Conservation (phyloP, 208 protist genomes). For the Trypanosoma conorhini region DNA sequence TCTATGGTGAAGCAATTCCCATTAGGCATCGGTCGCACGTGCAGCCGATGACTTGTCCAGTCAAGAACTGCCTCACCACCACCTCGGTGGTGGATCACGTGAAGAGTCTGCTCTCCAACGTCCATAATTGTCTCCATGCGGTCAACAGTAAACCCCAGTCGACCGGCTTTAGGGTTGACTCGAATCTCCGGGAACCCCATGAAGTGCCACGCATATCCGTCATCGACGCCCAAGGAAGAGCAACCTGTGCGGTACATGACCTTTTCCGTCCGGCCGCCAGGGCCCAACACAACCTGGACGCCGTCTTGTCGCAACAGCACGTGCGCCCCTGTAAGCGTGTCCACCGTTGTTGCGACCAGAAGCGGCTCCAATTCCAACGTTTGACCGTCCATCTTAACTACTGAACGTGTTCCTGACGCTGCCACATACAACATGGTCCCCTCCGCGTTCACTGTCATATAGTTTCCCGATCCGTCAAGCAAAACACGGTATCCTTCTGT, state of each 20-base stretch:
- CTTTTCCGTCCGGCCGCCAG: not conserved
- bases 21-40: conserved; percentile 19
- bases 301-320: conserved; percentile 23
- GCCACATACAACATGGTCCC: conserved; percentile 20
- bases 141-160: conserved; percentile 13
- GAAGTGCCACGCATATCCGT: conserved; percentile 15
- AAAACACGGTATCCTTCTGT: conserved; percentile 34
- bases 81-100: conserved; percentile 5
- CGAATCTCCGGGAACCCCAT: conserved; percentile 15
- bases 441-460: conserved; percentile 28
- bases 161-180: not conserved
- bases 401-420: conserved; percentile 16
- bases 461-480: conserved; percentile 50
- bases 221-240: conserved; percentile 1
- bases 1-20: conserved; percentile 48
- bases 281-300: not conserved
- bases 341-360: not conserved
- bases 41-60: conserved; percentile 26
- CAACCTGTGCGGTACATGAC: conserved; percentile 12
- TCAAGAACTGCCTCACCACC: conserved; percentile 31
- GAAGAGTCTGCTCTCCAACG: conserved; percentile 5
- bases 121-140: conserved; percentile 26
- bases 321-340: conserved; percentile 2
- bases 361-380: conserved; percentile 14
- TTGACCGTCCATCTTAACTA: conserved; percentile 6